Percentiles rank a stretch among this genome's conserved stretches.
phyloP scores from a whole-genome alignment of 2,329 filamentous ascomycete genomes.

The Ophiostoma sp. region DNA sequence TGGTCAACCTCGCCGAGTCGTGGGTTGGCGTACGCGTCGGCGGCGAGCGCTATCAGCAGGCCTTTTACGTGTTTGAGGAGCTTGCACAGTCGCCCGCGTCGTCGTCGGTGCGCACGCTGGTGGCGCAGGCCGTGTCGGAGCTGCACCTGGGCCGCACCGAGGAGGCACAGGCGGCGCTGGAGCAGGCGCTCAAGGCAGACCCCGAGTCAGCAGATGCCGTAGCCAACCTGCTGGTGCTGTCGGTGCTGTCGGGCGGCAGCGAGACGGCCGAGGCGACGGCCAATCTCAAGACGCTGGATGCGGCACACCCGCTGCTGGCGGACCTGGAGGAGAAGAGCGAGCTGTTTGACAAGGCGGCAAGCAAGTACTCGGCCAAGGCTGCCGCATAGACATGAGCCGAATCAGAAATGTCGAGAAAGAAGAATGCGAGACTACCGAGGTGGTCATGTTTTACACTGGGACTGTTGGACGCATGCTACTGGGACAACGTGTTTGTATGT shows the following conservation, averaged over 20 bases:
- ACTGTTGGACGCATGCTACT: not conserved
- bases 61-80: slow-evolving; percentile 97
- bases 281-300: slow-evolving; percentile 51
- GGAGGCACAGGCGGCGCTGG: slow-evolving; percentile 80
- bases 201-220: slow-evolving; percentile 66
- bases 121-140: slow-evolving; percentile 86
- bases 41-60: slow-evolving; percentile 90
- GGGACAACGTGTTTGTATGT: not conserved
- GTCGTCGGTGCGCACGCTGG: slow-evolving; percentile 66
- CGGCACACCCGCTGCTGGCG: slow-evolving; percentile 63
- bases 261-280: slow-evolving; percentile 48
- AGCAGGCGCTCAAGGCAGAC: slow-evolving; percentile 72
- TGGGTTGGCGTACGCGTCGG: slow-evolving; percentile 90
- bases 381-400: slow-evolving; percentile 40
- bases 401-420: not conserved
- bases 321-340: slow-evolving; percentile 80
- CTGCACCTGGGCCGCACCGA: slow-evolving; percentile 82
- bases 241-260: slow-evolving; percentile 70
- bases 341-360: slow-evolving; percentile 79
- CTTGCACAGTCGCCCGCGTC: slow-evolving; percentile 81
- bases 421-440: not conserved
- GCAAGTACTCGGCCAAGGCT: slow-evolving; percentile 83
- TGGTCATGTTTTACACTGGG: not conserved
- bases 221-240: slow-evolving; percentile 76
- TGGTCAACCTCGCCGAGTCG: slow-evolving; percentile 90